A percentile compares a stretch with the other conserved stretches of the same genome.
These are phyloP conservation scores for Strobilomyces echinocephalus DNA, from an alignment of 768 basidiomycete genomes.

Conservation along the genomic window DNA sequence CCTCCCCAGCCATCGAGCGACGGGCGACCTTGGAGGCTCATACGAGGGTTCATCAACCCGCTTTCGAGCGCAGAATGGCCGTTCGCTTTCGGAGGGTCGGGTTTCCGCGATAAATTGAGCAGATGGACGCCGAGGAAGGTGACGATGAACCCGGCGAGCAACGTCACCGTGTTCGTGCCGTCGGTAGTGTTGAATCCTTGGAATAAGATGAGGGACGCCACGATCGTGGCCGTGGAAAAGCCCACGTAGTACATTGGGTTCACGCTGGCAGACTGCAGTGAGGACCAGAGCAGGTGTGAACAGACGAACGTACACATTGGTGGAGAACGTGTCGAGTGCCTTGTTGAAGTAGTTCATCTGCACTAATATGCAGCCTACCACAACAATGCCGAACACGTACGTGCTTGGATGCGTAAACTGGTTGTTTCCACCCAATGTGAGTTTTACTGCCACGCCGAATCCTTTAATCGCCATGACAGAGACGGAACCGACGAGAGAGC, in stretches of 20 bases:
- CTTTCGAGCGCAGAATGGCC: constrained; percentile 56
- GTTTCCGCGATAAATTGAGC: constrained; percentile 71
- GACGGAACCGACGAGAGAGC: constrained; percentile 91
- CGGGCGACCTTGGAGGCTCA: constrained; percentile 75
- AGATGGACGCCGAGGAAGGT: constrained; percentile 98
- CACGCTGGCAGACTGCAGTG: constrained; percentile 48
- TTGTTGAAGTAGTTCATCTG: constrained; percentile 99
- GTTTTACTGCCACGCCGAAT: constrained; percentile 93
- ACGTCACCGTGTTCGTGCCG: constrained; percentile 76
- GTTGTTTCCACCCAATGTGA: constrained; percentile 89
- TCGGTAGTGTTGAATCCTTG: constrained; percentile 93
- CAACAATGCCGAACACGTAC: constrained; percentile 88
- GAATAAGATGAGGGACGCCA: constrained; percentile 94
- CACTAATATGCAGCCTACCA: constrained; percentile 78
- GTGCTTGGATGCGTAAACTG: constrained; percentile 94
- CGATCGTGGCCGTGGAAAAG: constrained; percentile 89
- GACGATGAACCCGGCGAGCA: constrained; percentile 84
- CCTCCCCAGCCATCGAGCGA: constrained; percentile 75
- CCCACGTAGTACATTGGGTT: constrained; percentile 98
- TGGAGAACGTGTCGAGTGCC: constrained; percentile 92
- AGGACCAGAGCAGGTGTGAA: neutral
- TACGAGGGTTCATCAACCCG: constrained; percentile 70
- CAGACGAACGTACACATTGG: constrained; percentile 76
- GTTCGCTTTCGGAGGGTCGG: constrained; percentile 41
- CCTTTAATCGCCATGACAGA: constrained; percentile 99